A percentile compares a stretch with the other conserved stretches of the same genome.
These are phyloP conservation scores for Xylaria sp. DNA, from an alignment of 2,329 filamentous ascomycete genomes.

Conservation along the genomic window DNA sequence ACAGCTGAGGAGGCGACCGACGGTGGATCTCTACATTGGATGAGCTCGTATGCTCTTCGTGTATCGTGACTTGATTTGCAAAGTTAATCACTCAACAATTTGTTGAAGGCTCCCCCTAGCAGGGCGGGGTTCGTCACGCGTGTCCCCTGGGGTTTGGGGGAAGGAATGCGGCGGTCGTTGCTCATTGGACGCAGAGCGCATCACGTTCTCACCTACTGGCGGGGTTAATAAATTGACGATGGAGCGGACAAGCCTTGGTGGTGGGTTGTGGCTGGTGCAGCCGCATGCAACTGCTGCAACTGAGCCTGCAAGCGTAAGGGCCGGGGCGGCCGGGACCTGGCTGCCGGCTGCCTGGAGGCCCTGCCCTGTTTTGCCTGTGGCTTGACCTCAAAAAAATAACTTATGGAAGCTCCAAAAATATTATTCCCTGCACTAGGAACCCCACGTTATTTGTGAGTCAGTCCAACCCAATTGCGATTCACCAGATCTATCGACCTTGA, in stretches of 20 bases:
- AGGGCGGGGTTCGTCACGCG: not conserved
- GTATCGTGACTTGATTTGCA: not conserved
- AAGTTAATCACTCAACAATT: not conserved
- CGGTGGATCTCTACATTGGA: not conserved
- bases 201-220: not conserved
- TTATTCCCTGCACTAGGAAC: constrained; percentile 17
- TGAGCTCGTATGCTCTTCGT: too few species aligned
- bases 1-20: not conserved
- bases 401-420: constrained; percentile 1
- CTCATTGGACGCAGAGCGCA: not conserved
- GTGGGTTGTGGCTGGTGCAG: constrained; percentile 9
- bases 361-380: too few species aligned
- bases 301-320: too few species aligned
- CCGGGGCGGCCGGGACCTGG: too few species aligned
- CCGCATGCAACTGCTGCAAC: too few species aligned
- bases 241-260: not conserved
- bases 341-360: too few species aligned
- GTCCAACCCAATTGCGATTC: constrained; percentile 6
- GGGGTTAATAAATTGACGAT: too few species aligned
- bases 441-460: constrained; percentile 15
- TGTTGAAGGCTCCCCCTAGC: not conserved
- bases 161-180: not conserved
- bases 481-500: too few species aligned
- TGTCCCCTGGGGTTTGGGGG: not conserved
- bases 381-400: too few species aligned